Evolutionary conservation across 768 basidiomycete genomes (phyloP).

Genomic region (Hemileccinum rubropunctum): DNA sequence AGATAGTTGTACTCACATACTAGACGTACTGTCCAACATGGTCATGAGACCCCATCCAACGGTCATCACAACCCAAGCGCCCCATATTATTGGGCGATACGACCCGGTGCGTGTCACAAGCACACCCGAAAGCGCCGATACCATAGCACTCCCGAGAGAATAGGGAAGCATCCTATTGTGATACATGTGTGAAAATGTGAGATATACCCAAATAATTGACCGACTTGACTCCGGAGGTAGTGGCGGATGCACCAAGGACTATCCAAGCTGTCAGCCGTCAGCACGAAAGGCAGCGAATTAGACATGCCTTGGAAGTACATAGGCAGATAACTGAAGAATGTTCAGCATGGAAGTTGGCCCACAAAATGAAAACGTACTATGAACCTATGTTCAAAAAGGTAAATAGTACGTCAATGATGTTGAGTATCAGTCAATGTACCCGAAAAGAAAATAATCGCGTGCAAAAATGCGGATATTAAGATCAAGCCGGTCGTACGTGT

Average conservation of each 20-base stretch:
- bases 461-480: slow-evolving; percentile 34
- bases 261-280: neutral
- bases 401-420: neutral
- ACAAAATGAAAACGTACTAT: slow-evolving; percentile 20
- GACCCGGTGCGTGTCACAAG: slow-evolving; percentile 25
- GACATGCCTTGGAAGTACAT: slow-evolving; percentile 37
- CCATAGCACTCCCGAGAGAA: slow-evolving; percentile 24
- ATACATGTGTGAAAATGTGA: neutral
- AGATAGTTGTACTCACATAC: slow-evolving; percentile 18
- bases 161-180: slow-evolving; percentile 35
- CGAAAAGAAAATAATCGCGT: slow-evolving; percentile 32
- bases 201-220: neutral
- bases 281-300: neutral
- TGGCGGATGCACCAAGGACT: slow-evolving; percentile 38
- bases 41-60: slow-evolving; percentile 38
- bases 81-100: slow-evolving; percentile 35
- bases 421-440: slow-evolving; percentile 17
- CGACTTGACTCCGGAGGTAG: slow-evolving; percentile 31
- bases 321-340: slow-evolving; percentile 33
- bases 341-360: slow-evolving; percentile 2
- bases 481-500: slow-evolving; percentile 38
- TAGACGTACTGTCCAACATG: slow-evolving; percentile 33
- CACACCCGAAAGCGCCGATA: slow-evolving; percentile 23
- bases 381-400: slow-evolving; percentile 13
- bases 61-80: slow-evolving; percentile 26